Evolutionary conservation across 1,284 basidiomycete species (phyloP), one percentile per base, ranked within the genome.

Genomic region (Mrakiaceae sp.): DNA sequence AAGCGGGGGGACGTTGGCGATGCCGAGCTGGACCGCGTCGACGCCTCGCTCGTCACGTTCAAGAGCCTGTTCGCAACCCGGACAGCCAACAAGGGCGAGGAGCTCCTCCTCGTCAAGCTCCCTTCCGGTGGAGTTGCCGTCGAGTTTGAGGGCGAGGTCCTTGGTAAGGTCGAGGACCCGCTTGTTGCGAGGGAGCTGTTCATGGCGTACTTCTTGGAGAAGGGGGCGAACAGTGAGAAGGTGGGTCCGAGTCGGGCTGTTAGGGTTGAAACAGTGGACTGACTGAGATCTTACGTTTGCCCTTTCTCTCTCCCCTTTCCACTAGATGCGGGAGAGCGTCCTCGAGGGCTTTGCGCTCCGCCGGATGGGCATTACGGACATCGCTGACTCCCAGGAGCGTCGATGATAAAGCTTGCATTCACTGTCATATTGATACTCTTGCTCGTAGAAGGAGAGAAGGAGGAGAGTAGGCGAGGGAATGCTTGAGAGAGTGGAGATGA

Each of bases 1-100:
- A 58, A 67, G 12, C 52, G 60, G 6, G 71, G 71, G 11, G 49
- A 67, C 9, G 49, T 77, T 4, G 68, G 67, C 0, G 70, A 71
- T 6, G 70, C 64, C 2, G 74, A 75, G 50, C 73, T 74, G 56
- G 70, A 72, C 27, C 66, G 71, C 6, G 74, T 78, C 62, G 67
- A 71, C n/a, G 53, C 68, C n/a, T 72, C 72, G 0, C 70, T 78
- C n/a, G 73, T 75, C 56, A 56, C 70, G 10, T 74, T 81, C 67
- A 79, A 79, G 67, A 70, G 73, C 2, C 69, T 77, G 52, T 80
- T 81, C 72, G 79, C 79, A 3, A 68, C 74, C 54, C 74, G 76
- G 11, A 27, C 27, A 27, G 75, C 80, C 0, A 77, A 76, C 5
- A 79, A 79, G 69, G 79, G 79, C 9, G 72, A 74, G 56, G 68